Conservation (phyloP, 495 filamentous ascomycete species). For the Hypoxylon lenormandii region DNA sequence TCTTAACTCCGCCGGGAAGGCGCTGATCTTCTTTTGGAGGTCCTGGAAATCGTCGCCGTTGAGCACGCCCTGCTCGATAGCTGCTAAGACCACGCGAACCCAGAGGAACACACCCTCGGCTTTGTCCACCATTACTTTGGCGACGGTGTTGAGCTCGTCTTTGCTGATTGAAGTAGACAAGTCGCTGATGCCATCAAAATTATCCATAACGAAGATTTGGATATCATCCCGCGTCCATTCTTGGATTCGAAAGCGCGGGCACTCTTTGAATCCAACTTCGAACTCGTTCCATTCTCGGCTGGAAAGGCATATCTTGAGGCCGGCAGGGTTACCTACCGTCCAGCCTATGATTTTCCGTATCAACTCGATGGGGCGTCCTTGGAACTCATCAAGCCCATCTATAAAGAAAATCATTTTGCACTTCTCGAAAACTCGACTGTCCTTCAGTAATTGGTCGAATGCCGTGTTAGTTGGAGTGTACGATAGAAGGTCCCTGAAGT, state of each 20-base stretch:
- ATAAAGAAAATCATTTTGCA: conserved; percentile 55
- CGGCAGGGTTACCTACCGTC: background rate
- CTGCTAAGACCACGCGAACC: conserved; percentile 42
- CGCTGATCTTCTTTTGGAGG: conserved; percentile 17
- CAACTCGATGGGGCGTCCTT: conserved; percentile 36
- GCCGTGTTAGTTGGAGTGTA: background rate
- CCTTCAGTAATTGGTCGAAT: conserved; percentile 11
- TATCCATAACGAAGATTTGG: conserved; percentile 19
- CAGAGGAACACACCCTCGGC: conserved; percentile 54
- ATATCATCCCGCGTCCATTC: conserved; percentile 49
- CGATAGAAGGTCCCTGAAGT: background rate
- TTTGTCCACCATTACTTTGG: conserved; percentile 24
- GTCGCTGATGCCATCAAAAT: conserved; percentile 18
- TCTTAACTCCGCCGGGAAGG: conserved; percentile 35
- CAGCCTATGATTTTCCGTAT: conserved; percentile 21
- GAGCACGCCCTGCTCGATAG: conserved; percentile 38
- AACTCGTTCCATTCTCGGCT: conserved; percentile 39
- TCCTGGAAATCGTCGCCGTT: conserved; percentile 41
- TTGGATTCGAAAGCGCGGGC: conserved; percentile 38
- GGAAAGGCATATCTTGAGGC: conserved; percentile 38
- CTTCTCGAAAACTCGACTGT: conserved; percentile 1
- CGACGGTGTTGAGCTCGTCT: conserved; percentile 9
- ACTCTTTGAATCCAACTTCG: conserved; percentile 23
- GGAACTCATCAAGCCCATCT: conserved; percentile 62
- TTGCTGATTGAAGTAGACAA: conserved; percentile 2